Evolutionary conservation across 2,329 filamentous ascomycete genomes (phyloP), one percentile per base, ranked within the genome.

Genomic region (Fusarium sulawesiense): DNA sequence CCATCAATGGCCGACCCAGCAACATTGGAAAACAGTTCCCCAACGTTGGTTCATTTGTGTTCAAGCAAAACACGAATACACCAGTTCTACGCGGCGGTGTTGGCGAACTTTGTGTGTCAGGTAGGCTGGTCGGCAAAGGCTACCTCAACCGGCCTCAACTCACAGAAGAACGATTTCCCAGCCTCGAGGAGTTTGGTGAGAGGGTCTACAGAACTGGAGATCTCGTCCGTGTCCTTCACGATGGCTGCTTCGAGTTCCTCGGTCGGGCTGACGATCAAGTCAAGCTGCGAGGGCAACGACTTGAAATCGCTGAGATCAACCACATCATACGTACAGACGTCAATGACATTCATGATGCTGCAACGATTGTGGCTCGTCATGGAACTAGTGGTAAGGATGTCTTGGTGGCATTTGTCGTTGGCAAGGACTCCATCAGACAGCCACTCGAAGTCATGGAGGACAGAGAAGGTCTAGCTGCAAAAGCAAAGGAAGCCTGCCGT

Each of bases 221-320:
- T 77, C 84, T 98, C 0, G 94, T 97, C 2, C 87, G 94, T 8
- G 85, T 97, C 18, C 81, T 97, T 10, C 85, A 93, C 56, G 92
- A 98, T 77, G 90, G 89, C 2, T 93, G 91, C 45, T 94, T 97
- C 70, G 92, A 95, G 59, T 98, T 98, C 76, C 84, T 97, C 4
- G 94, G 95, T 4, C 88, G 95, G 16, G 92, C 91, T 8, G 95
- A 98, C 76, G 93, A 97, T 58, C 94, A 98, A 79, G 91, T 97
- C 67, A 98, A 98, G 78, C 85, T 98, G 5, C 89, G 95, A 13
- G 94, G 94, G 0, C 94, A 98, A 77, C 86, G 94, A 16, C 85
- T 98, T 1, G 95, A 98, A 75, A 91, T 97, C 64, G 92, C 91
- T 2, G 94, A 98, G 81, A 97, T 98, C 78, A 96, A 97, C 72